These are phyloP conservation scores for Steccherinum ochraceum DNA, from an alignment of 768 basidiomycete species.

Conservation along the genomic window DNA sequence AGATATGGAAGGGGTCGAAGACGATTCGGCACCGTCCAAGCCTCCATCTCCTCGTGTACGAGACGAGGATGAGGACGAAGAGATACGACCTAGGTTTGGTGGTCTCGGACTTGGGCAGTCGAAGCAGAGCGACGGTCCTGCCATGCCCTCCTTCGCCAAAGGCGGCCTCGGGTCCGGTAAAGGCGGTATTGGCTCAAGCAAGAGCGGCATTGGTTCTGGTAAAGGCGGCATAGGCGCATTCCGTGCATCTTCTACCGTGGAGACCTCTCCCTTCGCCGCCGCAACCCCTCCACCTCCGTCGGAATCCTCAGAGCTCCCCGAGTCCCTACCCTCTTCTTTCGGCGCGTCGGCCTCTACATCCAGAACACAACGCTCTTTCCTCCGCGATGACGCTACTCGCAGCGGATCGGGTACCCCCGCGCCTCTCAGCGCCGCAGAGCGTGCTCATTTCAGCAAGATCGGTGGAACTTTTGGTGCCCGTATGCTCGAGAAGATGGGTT, in stretches of 20 bases:
- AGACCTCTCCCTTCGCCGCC: constrained; percentile 2
- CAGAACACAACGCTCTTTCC: constrained; percentile 44
- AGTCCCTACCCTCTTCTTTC: constrained; percentile 32
- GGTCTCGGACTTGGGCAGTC: constrained; percentile 35
- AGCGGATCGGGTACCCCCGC: constrained; percentile 29
- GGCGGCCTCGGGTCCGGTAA: constrained; percentile 28
- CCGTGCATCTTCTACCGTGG: constrained; percentile 15
- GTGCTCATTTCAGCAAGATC: constrained; percentile 78
- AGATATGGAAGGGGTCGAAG: too few species aligned
- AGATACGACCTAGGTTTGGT: constrained; percentile 38
- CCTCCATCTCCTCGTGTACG: constrained; percentile 51
- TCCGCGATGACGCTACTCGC: constrained; percentile 39
- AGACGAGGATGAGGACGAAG: constrained; percentile 41
- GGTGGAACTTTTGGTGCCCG: constrained; percentile 76
- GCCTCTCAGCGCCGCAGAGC: constrained; percentile 58
- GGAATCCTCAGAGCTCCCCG: constrained; percentile 34
- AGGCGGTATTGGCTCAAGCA: constrained; percentile 28
- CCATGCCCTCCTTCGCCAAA: constrained; percentile 21
- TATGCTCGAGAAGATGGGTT: constrained; percentile 94
- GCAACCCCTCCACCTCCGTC: constrained; percentile 32
- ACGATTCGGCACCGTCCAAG: constrained; percentile 45
- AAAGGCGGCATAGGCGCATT: constrained; percentile 15
- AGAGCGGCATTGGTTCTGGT: constrained; percentile 23
- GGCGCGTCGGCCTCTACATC: constrained; percentile 21
- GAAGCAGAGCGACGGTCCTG: not conserved